Evolutionary conservation across 2,329 filamentous ascomycete genomes (phyloP).

Genomic region (Tolypocladium endophyticum): DNA sequence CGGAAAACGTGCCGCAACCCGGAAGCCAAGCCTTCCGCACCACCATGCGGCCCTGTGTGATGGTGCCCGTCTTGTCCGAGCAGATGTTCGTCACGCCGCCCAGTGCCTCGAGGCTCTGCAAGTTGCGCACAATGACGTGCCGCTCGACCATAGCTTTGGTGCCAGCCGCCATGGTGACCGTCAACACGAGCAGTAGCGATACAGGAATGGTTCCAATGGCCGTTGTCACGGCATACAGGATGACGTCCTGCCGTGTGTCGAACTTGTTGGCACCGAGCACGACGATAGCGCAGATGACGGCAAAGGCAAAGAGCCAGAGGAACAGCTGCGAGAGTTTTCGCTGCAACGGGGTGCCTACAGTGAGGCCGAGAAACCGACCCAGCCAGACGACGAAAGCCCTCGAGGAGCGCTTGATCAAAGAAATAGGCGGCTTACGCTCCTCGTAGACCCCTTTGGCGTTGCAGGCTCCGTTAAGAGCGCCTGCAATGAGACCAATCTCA

Average conservation of each 20-base stretch:
- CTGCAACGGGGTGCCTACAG: conserved; percentile 56
- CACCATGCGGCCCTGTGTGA: conserved; percentile 43
- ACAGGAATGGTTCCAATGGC: conserved; percentile 40
- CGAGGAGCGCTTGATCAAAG: conserved; percentile 28
- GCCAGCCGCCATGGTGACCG: conserved; percentile 49
- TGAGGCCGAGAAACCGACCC: conserved; percentile 36
- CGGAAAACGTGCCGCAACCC: conserved; percentile 32
- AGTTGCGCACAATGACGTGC: conserved; percentile 41
- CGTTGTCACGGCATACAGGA: conserved; percentile 34
- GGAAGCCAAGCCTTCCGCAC: conserved; percentile 42
- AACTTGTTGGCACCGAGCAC: conserved; percentile 32
- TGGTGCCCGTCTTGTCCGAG: conserved; percentile 47
- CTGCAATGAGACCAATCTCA: conserved; percentile 52
- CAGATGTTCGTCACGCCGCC: conserved; percentile 46
- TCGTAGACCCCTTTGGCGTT: conserved; percentile 23
- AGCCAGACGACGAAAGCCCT: conserved; percentile 29
- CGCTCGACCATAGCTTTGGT: conserved; percentile 42
- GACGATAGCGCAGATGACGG: conserved; percentile 32
- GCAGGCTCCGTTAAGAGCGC: conserved; percentile 29
- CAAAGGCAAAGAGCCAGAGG: conserved; percentile 54
- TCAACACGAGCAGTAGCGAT: conserved; percentile 40
- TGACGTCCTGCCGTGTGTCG: conserved; percentile 24
- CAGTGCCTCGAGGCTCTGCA: conserved; percentile 40
- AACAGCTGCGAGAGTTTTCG: conserved; percentile 60
- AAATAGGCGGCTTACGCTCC: conserved; percentile 42